phyloP scores from a whole-genome alignment of 768 basidiomycete genomes.

The Tubosaeta sp. region DNA sequence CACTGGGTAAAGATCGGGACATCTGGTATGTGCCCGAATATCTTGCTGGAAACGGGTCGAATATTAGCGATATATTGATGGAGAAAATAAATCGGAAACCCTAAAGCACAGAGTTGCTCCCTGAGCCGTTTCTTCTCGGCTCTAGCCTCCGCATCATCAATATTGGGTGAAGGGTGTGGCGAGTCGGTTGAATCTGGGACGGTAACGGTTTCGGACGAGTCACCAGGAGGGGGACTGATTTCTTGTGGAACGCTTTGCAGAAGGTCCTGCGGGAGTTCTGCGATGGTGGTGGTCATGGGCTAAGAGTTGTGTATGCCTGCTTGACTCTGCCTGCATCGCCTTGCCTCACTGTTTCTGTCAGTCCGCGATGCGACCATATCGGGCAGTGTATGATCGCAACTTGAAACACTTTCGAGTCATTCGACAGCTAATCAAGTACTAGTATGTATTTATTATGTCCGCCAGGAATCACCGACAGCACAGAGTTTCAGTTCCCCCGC shows the following conservation, averaged over 20 bases:
- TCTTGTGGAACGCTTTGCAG: background rate
- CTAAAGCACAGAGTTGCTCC: background rate
- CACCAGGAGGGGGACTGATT: background rate
- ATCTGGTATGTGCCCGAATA: conserved; percentile 23
- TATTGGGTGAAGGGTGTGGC: background rate
- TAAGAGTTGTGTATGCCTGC: background rate
- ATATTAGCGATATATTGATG: background rate
- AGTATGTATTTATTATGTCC: too few relatives aligned
- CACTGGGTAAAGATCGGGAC: conserved; percentile 21
- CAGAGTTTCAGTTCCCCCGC: too few relatives aligned
- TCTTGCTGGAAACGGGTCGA: conserved; percentile 8
- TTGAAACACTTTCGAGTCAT: too few relatives aligned
- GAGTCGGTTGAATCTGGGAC: background rate
- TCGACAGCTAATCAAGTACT: too few relatives aligned
- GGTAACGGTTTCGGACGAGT: background rate
- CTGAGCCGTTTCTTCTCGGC: background rate
- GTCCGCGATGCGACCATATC: background rate
- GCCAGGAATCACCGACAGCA: too few relatives aligned
- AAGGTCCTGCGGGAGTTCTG: background rate
- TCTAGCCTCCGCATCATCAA: background rate
- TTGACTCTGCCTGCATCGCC: background rate
- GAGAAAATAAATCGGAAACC: background rate
- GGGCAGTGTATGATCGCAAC: background rate
- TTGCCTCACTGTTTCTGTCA: background rate
- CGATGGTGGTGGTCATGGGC: conserved; percentile 18